Evolutionary conservation across 192 early-diverging fungal genomes (phyloP), one percentile per base, ranked within the genome.

Genomic region (Umbelopsis sp.): DNA sequence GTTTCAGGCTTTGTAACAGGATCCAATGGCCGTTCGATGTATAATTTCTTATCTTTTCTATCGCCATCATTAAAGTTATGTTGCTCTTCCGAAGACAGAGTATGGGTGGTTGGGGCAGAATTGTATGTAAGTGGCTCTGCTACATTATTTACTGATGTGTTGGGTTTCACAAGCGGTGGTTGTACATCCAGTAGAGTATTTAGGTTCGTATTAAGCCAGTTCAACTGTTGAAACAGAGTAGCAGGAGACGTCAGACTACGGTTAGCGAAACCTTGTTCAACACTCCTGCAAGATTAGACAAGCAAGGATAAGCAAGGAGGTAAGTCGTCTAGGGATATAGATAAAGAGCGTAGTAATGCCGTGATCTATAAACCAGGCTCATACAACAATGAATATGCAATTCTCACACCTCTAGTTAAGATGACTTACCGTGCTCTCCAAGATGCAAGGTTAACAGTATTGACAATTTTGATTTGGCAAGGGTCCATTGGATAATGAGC

Each of bases 141-240:
- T 49, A 17, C 16, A 1, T 49, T 49, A 17, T 17, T 21, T 4
- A n/a, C 47, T 1, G 16, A 0, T n/a, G 47, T 4, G 16, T 17
- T 49, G 20, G 47, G 20, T 44, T n/a, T n/a, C n/a, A 44, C 12
- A 12, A 12, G 43, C 4, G 47, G 56, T 14, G 24, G 16, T 62
- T 26, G 56, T 12, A 26, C 56, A 62, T 62, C 56, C 2, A 62
- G 20, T 16, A 62, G 31, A 10, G 17, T 20, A 34, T 34, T 62
- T 3, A 62, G 29, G 31, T 62, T 62, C 2, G 56, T 70, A 31
- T 88, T 85, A 17, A 91, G 75, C 88, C 88, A 91, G 6, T 82
- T 80, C n/a, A 84, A 53, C 25, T 81, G 77, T 3, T 70, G 71
- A n/a, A 84, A 70, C 11, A 84, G 45, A 8, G 82, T 77, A 47